Evolutionary conservation across 805 yeast genomes (phyloP), one percentile per base, ranked within the genome.

Genomic region (Candida golubevii): DNA sequence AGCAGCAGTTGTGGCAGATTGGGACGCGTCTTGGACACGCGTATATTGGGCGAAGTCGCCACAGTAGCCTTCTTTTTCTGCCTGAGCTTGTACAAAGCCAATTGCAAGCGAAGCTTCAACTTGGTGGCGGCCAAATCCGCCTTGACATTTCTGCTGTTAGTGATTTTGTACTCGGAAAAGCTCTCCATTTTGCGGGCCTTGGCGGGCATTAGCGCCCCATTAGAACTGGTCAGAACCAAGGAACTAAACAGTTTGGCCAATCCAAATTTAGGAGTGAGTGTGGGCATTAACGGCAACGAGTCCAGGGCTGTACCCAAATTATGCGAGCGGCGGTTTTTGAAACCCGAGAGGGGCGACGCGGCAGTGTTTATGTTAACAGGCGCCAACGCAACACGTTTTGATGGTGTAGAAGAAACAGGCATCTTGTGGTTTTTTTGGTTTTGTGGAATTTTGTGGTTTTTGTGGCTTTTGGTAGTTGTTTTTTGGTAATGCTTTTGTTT

Each of bases 101-200:
- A 54, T 48, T 66, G 74, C 34, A 71, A 56, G 53, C 69, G 70
- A 46, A 70, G 59, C 57, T 68, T 71, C 54, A 71, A 60, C 50
- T 69, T 69, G 18, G 71, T 65, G 29, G 74, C 76, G 9, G 73
- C 72, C 55, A 68, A 59, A 27, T 66, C 69, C 7, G 70, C 71
- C 44, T 62, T 54, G 46, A 60, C 65, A 50, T 58, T 64, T 28
- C 51, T 52, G 51, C 40, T 44, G 42, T 41, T 46, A 30, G 54
- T 42, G 47, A 53, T 50, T 32, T 58, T 48, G 47, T 56, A 62
- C 39, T 61, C 69, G 18, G 65, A 58, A 42, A 61, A 63, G 36
- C 63, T 57, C 32, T 50, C 55, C 38, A 41, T 27, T 38, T 43
- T 43, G 28, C 51, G 50, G 38, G 50, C 47, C 15, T 12, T 28